A percentile compares a stretch with the other conserved stretches of the same genome.
These are phyloP conservation scores for Diacronema lutheri DNA, from an alignment of 78 protist species.

Conservation along the genomic window DNA sequence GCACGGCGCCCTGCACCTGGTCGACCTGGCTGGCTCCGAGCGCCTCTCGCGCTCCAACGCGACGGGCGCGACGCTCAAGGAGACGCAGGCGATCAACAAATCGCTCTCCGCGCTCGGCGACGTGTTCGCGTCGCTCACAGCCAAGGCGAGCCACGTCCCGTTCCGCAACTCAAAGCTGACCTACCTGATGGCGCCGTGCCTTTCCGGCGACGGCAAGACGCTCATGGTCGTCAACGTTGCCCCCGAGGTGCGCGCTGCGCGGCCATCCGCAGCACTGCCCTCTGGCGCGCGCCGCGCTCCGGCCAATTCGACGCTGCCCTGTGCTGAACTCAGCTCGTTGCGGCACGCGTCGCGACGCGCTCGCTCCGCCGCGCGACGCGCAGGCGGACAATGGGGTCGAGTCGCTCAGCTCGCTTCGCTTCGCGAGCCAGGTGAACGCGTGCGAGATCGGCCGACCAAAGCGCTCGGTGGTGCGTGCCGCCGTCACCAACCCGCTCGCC, in stretches of 20 bases:
- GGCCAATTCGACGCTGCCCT: no score
- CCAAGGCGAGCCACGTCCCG: constrained; percentile 6
- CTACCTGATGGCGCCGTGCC: constrained; percentile 19
- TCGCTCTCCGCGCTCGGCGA: constrained; percentile 45
- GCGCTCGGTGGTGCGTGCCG: background rate
- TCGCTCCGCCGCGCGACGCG: no score
- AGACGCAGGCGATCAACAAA: constrained; percentile 52
- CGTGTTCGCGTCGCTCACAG: constrained; percentile 39
- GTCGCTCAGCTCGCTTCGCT: background rate
- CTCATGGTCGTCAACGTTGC: constrained; percentile 27
- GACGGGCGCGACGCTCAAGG: constrained; percentile 34
- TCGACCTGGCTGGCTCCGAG: constrained; percentile 65
- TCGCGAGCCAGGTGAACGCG: background rate
- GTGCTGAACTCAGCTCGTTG: no score
- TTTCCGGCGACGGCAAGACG: constrained; percentile 23
- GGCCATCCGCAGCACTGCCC: no score
- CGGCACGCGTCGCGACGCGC: no score
- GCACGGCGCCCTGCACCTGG: constrained; percentile 20
- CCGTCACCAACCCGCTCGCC: no score
- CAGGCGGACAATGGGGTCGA: background rate
- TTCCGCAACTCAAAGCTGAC: constrained; percentile 26
- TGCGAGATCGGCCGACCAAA: background rate
- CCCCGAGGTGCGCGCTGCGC: background rate
- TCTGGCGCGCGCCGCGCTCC: no score
- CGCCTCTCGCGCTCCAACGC: constrained; percentile 6